Conservation (phyloP, 2,329 filamentous ascomycete species). For the Ophiosphaerella narmari region DNA sequence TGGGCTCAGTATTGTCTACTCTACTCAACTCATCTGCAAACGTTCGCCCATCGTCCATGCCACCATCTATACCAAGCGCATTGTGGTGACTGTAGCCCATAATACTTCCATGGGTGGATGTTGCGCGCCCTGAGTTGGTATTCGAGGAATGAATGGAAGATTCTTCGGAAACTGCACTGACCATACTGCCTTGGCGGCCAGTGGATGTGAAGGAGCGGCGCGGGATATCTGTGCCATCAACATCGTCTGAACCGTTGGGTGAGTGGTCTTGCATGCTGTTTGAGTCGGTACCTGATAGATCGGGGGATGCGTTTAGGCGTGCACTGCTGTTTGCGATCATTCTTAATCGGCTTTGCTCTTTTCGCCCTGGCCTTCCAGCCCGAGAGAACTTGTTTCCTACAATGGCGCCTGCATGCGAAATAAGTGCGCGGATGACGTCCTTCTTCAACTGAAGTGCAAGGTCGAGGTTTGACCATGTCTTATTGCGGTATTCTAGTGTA, state of each 20-base stretch:
- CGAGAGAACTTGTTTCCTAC: slow-evolving; percentile 96
- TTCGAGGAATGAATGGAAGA: slow-evolving; percentile 22
- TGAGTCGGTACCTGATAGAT: slow-evolving; percentile 38
- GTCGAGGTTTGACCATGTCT: slow-evolving; percentile 98
- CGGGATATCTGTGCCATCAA: slow-evolving; percentile 13
- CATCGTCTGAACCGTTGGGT: slow-evolving; percentile 34
- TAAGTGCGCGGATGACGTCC: slow-evolving; percentile 89
- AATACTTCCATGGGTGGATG: slow-evolving; percentile 30
- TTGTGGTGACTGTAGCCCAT: slow-evolving; percentile 24
- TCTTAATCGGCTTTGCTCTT: slow-evolving; percentile 77
- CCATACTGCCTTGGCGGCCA: slow-evolving; percentile 34
- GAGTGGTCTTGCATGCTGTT: slow-evolving; percentile 39
- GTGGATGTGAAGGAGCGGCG: slow-evolving; percentile 38
- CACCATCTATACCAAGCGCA: slow-evolving; percentile 20
- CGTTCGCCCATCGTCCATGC: slow-evolving; percentile 34
- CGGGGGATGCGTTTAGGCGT: slow-evolving; percentile 53
- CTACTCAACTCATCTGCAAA: slow-evolving; percentile 44
- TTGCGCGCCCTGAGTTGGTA: slow-evolving; percentile 20
- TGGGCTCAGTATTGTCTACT: slow-evolving; percentile 44
- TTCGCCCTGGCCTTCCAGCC: slow-evolving; percentile 74
- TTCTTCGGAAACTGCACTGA: slow-evolving; percentile 39
- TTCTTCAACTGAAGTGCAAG: slow-evolving; percentile 91
- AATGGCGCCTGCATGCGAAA: slow-evolving; percentile 93
- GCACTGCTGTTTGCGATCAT: slow-evolving; percentile 82
- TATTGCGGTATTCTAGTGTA: slow-evolving; percentile 94